phyloP scores from a whole-genome alignment of 2,329 filamentous ascomycete species.

The Monilinia laxa region DNA sequence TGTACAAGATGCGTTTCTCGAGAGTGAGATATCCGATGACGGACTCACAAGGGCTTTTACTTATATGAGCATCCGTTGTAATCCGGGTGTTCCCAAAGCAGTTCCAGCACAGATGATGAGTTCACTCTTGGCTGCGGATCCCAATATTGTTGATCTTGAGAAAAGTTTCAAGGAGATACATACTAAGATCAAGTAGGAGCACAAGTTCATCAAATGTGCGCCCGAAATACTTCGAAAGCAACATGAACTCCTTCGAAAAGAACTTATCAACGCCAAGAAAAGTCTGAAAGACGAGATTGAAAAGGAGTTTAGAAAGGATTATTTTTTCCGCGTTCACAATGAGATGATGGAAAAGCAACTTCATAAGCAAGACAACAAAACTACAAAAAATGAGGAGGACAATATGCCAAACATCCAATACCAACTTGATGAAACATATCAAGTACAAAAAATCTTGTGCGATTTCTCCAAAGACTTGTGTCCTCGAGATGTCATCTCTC shows the following conservation, averaged over 20 bases:
- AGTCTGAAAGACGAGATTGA: slow-evolving; percentile 25
- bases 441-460: slow-evolving; percentile 29
- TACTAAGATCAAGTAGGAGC: slow-evolving; percentile 28
- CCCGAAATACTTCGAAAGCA: slow-evolving; percentile 21
- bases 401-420: slow-evolving; percentile 27
- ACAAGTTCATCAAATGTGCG: slow-evolving; percentile 30
- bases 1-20: slow-evolving; percentile 29
- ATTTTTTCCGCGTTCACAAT: slow-evolving; percentile 30
- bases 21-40: slow-evolving; percentile 31
- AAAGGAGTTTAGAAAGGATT: slow-evolving; percentile 26
- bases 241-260: slow-evolving; percentile 24
- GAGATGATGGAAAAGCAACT: slow-evolving; percentile 31
- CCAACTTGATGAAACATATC: slow-evolving; percentile 30
- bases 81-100: slow-evolving; percentile 28
- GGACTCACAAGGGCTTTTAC: slow-evolving; percentile 31
- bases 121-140: slow-evolving; percentile 20
- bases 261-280: slow-evolving; percentile 27
- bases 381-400: slow-evolving; percentile 22
- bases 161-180: slow-evolving; percentile 23
- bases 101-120: slow-evolving; percentile 24
- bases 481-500: slow-evolving; percentile 17
- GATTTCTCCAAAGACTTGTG: slow-evolving; percentile 31
- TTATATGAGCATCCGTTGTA: slow-evolving; percentile 32
- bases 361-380: slow-evolving; percentile 21
- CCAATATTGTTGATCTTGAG: slow-evolving; percentile 29